phyloP scores from a whole-genome alignment of 1,284 basidiomycete genomes.

The Wolfiporia cocos region DNA sequence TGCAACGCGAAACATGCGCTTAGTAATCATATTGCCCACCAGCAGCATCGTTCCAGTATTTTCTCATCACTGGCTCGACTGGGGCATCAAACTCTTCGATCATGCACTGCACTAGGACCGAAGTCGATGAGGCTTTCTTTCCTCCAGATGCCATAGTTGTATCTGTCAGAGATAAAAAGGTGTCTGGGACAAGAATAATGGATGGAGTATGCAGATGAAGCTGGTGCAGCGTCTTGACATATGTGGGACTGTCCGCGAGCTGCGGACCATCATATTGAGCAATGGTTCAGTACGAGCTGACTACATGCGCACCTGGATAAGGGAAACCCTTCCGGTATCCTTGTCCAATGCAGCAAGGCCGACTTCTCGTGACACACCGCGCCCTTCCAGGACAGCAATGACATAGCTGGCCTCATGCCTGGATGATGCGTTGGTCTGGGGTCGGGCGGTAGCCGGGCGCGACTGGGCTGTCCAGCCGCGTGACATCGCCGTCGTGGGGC shows the following conservation, averaged over 20 bases:
- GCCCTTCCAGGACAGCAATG: constrained; percentile 66
- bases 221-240: constrained; percentile 84
- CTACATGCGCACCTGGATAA: constrained; percentile 51
- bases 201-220: constrained; percentile 72
- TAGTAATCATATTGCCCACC: constrained; percentile 37
- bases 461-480: constrained; percentile 26
- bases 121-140: constrained; percentile 40
- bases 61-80: constrained; percentile 65
- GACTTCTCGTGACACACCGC: constrained; percentile 74
- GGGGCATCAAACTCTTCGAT: constrained; percentile 70
- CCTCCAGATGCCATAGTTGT: constrained; percentile 36
- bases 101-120: constrained; percentile 67
- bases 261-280: too few relatives aligned
- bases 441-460: constrained; percentile 37
- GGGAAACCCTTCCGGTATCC: constrained; percentile 70
- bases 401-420: constrained; percentile 54
- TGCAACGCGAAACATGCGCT: constrained; percentile 1
- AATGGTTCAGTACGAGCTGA: neutral
- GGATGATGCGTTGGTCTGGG: constrained; percentile 55
- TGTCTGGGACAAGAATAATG: constrained; percentile 75
- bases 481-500: constrained; percentile 13
- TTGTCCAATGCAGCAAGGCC: constrained; percentile 82
- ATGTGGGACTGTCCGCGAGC: constrained; percentile 80
- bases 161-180: constrained; percentile 55
- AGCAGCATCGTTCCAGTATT: constrained; percentile 76